Base-by-base conservation (phyloP, 1,284 basidiomycete genomes). In the Ceratobasidium sp. region DNA sequence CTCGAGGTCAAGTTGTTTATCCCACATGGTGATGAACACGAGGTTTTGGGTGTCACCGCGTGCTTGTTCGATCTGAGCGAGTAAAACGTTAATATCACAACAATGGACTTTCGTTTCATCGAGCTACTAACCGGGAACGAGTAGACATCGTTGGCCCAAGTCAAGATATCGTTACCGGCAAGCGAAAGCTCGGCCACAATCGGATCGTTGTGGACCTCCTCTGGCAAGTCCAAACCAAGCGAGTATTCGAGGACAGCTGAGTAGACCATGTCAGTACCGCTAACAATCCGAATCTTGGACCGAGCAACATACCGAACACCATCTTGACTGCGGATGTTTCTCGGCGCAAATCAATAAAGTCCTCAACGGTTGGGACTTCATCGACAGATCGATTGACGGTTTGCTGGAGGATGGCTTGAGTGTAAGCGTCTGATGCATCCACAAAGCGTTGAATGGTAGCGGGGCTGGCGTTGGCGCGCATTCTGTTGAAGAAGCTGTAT, bases 11-110 rank as follows among this genome's bases (percentile, higher is more conserved):
- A 81, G 74, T n/a, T 78, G 74, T 35, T 74, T 77, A 72, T 83
- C 81, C 40, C 79, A 74, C 81, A 84, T 83, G 64, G 84, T 77
- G 57, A 79, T 79, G 73, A 82, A 82, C 40, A 84, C 82, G 12
- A 84, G 76, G 71, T 84, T 84, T 73, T 83, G 82, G 71, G 81
- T 83, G 72, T 84, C 83, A 31, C 80, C 80, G 68, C 83, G 82
- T 5, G 81, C 77, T 70, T 84, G 83, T 72, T 84, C 83, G 52
- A 57, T 62, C 50, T 65, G 54, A 71, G 57, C 50, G 35, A 70
- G 52, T 72, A 60, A 31, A 40, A 54, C 38, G 32, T 68, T 35
- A 68, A 45, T 57, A 40, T 57, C 31, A 57, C 10, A 55, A n/a
- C 15, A 58, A 70, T 32, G 49, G 62, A 15, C 25, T 27, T 38